Conservation (phyloP, 108 stramenopile species). For the Nitzschia palea region DNA sequence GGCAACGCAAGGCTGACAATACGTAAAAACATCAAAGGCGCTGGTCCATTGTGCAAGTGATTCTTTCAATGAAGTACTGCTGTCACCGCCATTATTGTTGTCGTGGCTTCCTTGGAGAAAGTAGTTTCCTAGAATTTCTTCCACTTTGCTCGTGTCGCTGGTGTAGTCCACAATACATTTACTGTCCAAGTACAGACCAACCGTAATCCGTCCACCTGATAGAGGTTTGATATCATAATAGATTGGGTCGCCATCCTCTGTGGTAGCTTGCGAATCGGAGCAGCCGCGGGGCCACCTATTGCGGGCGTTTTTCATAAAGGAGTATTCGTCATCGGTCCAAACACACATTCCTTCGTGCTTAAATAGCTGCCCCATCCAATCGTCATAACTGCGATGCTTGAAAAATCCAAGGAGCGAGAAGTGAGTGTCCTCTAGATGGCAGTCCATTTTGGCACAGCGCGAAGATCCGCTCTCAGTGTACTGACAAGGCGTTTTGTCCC, state of each 20-base stretch:
- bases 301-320: slow-evolving; percentile 32
- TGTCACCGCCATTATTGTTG: slow-evolving; percentile 12
- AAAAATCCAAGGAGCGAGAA: slow-evolving; percentile 63
- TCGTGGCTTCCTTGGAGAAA: slow-evolving; percentile 15
- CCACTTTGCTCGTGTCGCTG: slow-evolving; percentile 10
- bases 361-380: slow-evolving; percentile 75
- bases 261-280: slow-evolving; percentile 8
- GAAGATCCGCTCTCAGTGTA: slow-evolving; percentile 15
- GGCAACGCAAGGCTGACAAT: slow-evolving; percentile 59
- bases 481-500: slow-evolving; percentile 35
- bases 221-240: slow-evolving; percentile 60
- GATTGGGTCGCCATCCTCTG: slow-evolving; percentile 1
- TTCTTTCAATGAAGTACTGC: background rate
- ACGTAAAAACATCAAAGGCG: slow-evolving; percentile 44
- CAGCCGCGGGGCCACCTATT: slow-evolving; percentile 47
- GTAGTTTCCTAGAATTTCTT: slow-evolving; percentile 46
- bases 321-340: slow-evolving; percentile 56
- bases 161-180: slow-evolving; percentile 42
- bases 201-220: slow-evolving; percentile 35
- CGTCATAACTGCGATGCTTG: slow-evolving; percentile 49
- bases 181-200: slow-evolving; percentile 56
- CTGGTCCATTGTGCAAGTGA: slow-evolving; percentile 19
- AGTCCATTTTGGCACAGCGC: slow-evolving; percentile 73
- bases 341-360: slow-evolving; percentile 67
- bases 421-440: slow-evolving; percentile 48